Conservation (phyloP, 192 early-diverging fungal species). For the Backusella tuberculispora region DNA sequence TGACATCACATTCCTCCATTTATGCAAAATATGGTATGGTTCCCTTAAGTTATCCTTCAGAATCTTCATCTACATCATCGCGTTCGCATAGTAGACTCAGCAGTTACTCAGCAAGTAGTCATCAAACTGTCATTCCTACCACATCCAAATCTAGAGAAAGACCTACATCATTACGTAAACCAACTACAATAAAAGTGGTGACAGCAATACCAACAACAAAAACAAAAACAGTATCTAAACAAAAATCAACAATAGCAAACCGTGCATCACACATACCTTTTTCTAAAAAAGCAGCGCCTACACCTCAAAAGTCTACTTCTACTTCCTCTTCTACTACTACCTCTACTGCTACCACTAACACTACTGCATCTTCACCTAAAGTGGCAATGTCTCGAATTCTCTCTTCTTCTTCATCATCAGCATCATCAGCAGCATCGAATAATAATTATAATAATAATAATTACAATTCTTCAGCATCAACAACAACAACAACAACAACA, state of each 20-base stretch:
- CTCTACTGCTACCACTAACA: background rate
- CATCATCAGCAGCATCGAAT: too few species aligned
- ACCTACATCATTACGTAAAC: background rate
- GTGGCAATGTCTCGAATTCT: too few species aligned
- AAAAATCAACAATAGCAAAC: conserved; percentile 23
- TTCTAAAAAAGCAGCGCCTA: background rate
- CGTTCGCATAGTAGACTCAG: background rate
- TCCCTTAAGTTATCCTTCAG: background rate
- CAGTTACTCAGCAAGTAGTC: background rate
- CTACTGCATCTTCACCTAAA: too few species aligned
- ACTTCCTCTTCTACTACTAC: background rate
- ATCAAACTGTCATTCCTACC: background rate
- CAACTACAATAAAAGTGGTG: background rate
- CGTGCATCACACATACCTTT: conserved; percentile 41
- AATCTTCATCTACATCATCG: conserved; percentile 20
- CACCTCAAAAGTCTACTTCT: background rate
- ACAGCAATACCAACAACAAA: background rate
- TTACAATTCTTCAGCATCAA: background rate
- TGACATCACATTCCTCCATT: conserved; percentile 22
- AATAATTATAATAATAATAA: too few species aligned
- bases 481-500: background rate
- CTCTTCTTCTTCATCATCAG: too few species aligned
- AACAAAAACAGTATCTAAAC: background rate
- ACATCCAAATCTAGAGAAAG: conserved; percentile 1
- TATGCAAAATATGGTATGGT: conserved; percentile 15